Conservation (phyloP, 164 flowering plant genomes). For the Magnolia sinica region DNA sequence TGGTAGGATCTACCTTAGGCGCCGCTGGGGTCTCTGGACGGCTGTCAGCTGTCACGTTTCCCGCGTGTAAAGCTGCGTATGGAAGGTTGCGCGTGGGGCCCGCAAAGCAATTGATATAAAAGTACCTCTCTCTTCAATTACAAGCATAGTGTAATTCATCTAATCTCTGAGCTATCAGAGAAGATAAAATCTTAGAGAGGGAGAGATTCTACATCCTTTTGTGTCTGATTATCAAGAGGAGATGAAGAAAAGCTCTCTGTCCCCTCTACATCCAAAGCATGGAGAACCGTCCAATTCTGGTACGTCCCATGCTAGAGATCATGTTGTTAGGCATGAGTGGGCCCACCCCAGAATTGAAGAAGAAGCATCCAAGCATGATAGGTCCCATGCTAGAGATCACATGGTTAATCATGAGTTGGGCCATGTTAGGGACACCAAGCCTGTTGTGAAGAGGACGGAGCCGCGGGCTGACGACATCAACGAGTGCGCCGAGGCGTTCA, state of each 20-base stretch:
- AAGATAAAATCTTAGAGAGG: neutral
- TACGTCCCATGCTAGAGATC: neutral
- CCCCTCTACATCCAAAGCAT: neutral
- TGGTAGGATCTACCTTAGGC: too few species aligned
- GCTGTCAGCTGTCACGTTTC: too few species aligned
- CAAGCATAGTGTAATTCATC: neutral
- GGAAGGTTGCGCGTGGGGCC: neutral
- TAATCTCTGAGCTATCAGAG: neutral
- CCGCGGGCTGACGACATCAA: conserved; percentile 49
- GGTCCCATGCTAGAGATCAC: neutral
- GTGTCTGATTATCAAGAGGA: neutral
- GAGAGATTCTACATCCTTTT: too few species aligned
- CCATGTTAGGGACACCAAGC: conserved; percentile 2
- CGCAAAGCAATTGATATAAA: neutral
- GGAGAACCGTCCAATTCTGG: conserved; percentile 3
- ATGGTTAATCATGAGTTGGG: neutral
- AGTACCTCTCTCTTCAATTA: neutral
- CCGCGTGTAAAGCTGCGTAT: too few species aligned
- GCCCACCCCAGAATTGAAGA: neutral
- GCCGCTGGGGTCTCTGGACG: too few species aligned
- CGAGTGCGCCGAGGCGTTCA: conserved; percentile 68
- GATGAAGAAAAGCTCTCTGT: conserved; percentile 8
- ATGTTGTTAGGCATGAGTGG: neutral
- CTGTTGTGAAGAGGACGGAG: conserved; percentile 25
- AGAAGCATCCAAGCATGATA: too few species aligned